Percentiles rank a stretch among this genome's conserved stretches.
Conservation (phyloP, 2,329 filamentous ascomycete genomes). For the Colletotrichum orbiculare region DNA sequence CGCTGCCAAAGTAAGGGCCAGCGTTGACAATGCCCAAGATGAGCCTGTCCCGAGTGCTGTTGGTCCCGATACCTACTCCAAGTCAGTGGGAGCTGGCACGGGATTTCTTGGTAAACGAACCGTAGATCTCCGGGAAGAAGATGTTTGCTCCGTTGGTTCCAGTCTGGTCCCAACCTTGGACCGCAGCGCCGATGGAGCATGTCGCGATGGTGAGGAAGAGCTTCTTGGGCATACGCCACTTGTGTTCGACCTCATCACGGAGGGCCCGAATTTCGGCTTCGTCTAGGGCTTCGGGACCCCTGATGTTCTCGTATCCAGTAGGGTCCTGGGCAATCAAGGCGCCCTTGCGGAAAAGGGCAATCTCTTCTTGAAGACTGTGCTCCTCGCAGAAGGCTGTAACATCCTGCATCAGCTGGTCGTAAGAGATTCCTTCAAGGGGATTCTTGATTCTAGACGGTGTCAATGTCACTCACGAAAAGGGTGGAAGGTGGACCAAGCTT, state of each 20-base stretch:
- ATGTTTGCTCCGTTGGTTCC: slow-evolving; percentile 73
- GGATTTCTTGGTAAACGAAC: too few relatives aligned
- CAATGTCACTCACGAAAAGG: neutral
- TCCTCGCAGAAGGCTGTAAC: slow-evolving; percentile 71
- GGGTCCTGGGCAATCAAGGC: slow-evolving; percentile 81
- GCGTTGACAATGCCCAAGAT: slow-evolving; percentile 76
- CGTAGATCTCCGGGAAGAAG: slow-evolving; percentile 59
- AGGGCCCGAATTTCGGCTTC: slow-evolving; percentile 70
- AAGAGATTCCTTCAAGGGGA: slow-evolving; percentile 61
- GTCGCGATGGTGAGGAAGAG: slow-evolving; percentile 75
- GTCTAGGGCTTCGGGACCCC: slow-evolving; percentile 65
- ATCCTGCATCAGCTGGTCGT: slow-evolving; percentile 63
- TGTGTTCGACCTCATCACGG: slow-evolving; percentile 71
- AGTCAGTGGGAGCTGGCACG: too few relatives aligned
- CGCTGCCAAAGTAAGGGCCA: slow-evolving; percentile 60
- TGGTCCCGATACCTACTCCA: slow-evolving; percentile 47
- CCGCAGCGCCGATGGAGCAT: slow-evolving; percentile 77
- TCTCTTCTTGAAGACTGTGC: slow-evolving; percentile 68
- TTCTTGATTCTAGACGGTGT: slow-evolving; percentile 54
- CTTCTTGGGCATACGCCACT: slow-evolving; percentile 71
- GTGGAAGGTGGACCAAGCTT: slow-evolving; percentile 37
- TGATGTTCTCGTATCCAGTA: slow-evolving; percentile 68
- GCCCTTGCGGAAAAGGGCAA: slow-evolving; percentile 71
- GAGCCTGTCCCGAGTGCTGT: slow-evolving; percentile 48
- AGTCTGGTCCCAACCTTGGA: slow-evolving; percentile 77